phyloP scores from a whole-genome alignment of 805 yeast genomes.

The Yarrowia osloensis region DNA sequence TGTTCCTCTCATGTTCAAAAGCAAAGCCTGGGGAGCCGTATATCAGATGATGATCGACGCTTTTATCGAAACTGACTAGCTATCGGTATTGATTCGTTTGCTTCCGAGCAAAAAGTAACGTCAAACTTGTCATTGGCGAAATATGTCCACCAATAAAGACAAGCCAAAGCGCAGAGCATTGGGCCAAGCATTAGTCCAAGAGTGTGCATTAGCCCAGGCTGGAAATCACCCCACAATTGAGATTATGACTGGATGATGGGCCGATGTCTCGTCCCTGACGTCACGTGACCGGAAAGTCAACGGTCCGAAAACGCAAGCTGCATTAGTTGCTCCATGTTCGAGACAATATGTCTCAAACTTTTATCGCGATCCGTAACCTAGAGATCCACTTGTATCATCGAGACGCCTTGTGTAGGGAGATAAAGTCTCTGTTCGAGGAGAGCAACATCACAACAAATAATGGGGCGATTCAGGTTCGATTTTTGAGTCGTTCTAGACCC shows the following conservation, averaged over 20 bases:
- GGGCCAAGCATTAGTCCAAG: background rate
- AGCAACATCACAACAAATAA: background rate
- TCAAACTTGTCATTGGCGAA: too few relatives aligned
- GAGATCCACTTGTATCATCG: background rate
- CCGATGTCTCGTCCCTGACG: background rate
- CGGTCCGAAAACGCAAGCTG: conserved; percentile 1
- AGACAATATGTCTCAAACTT: conserved; percentile 3
- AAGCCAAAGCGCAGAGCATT: background rate
- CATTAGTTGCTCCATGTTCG: background rate
- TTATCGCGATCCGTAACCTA: background rate
- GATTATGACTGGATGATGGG: background rate
- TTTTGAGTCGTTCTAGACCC: too few relatives aligned
- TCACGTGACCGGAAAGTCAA: background rate
- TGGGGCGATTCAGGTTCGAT: background rate
- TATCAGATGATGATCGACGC: background rate
- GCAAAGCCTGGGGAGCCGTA: too few relatives aligned
- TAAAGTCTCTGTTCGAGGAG: too few relatives aligned
- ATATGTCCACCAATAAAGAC: too few relatives aligned
- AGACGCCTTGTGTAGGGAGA: too few relatives aligned
- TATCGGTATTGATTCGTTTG: background rate
- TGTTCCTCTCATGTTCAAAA: too few relatives aligned
- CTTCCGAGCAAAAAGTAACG: background rate
- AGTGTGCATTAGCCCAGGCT: background rate
- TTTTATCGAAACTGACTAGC: background rate
- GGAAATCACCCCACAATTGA: background rate